A percentile compares a stretch with the other conserved stretches of the same genome.
These are phyloP conservation scores for Metarhizium humberi DNA, from an alignment of 2,329 filamentous ascomycete species.

Conservation along the genomic window DNA sequence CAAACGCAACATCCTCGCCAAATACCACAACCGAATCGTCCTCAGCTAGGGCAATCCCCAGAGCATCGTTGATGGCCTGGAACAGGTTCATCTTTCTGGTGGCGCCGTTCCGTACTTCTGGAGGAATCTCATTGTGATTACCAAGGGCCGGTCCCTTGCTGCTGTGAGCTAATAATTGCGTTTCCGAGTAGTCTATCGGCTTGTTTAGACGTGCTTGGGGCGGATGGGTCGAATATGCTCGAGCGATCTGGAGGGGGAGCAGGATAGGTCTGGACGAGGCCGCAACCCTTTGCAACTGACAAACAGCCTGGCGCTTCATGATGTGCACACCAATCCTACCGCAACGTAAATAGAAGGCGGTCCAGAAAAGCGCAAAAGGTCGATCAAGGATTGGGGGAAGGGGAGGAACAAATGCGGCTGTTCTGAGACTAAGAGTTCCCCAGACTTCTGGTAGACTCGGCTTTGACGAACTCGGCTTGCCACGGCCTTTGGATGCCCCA, in stretches of 20 bases:
- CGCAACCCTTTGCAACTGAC: constrained; percentile 20
- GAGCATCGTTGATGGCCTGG: constrained; percentile 84
- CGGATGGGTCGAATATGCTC: constrained; percentile 45
- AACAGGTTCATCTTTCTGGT: constrained; percentile 90
- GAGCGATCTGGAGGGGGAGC: constrained; percentile 12
- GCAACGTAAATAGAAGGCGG: constrained; percentile 1
- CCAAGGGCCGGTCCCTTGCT: constrained; percentile 55
- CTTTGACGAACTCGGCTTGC: constrained; percentile 24
- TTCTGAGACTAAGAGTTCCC: neutral
- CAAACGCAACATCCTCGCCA: constrained; percentile 94
- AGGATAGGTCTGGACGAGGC: constrained; percentile 11
- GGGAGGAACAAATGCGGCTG: neutral
- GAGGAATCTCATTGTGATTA: constrained; percentile 60
- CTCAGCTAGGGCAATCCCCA: constrained; percentile 70
- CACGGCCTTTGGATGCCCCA: constrained; percentile 18
- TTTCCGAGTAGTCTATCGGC: constrained; percentile 78
- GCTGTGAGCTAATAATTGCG: constrained; percentile 71
- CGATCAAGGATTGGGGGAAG: constrained; percentile 1
- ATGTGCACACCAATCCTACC: constrained; percentile 1
- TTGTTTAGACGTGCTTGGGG: constrained; percentile 65
- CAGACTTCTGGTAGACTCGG: neutral
- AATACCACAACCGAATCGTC: constrained; percentile 87
- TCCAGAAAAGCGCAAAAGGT: constrained; percentile 5
- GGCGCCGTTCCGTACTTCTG: constrained; percentile 53
- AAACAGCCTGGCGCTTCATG: constrained; percentile 24